Base-by-base conservation (phyloP, 306 rosid genomes). In the Arachis hypogaea region DNA sequence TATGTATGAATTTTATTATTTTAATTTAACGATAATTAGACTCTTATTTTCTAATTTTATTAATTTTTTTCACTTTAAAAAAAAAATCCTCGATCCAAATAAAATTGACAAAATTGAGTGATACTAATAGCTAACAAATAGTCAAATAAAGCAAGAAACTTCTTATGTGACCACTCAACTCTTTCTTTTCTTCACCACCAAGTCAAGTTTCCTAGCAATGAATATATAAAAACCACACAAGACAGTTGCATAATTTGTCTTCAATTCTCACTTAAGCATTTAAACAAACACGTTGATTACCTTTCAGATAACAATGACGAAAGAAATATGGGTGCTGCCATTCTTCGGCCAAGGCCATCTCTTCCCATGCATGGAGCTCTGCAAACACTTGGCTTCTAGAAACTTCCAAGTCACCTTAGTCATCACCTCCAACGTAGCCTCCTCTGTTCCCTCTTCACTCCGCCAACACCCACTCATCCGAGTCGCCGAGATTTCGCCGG, bases 311-410 rank as follows among this genome's bases (percentile, higher is more conserved):
- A 56, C 5, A 42, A 83, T 82, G 92, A 45, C 84, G 5, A 54
- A 14, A 45, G 89, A 88, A 78, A 84, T 88, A 49, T 87, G 84
- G 79, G 58, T 88, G 0, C 51, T 85, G 12, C 89, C 97, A 5
- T 82, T 83, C 29, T 82, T 82, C 7, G 94, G 90, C 57, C 88
- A 87, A 63, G 92, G 97, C 36, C 97, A 91, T 77, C 75, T 91
- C 28, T 75, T 88, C 36, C 97, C 94, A 0, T 69, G 80, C 63
- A 60, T 88, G 11, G 89, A 91, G 79, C 87, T 91, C 11, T 88
- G 92, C 85, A 87, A 85, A 4, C 88, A 77, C 61, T 36, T 88
- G 2, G 77, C 90, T 63, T 81, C 86, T 7, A 66, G 85, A 79
- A 71, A 83, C 63, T 72, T 85, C 66, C 62, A 64, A 5, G 52